Evolutionary conservation across 2,329 filamentous ascomycete species (phyloP), one percentile per base, ranked within the genome.

Genomic region (Hymenoscyphus occultus): DNA sequence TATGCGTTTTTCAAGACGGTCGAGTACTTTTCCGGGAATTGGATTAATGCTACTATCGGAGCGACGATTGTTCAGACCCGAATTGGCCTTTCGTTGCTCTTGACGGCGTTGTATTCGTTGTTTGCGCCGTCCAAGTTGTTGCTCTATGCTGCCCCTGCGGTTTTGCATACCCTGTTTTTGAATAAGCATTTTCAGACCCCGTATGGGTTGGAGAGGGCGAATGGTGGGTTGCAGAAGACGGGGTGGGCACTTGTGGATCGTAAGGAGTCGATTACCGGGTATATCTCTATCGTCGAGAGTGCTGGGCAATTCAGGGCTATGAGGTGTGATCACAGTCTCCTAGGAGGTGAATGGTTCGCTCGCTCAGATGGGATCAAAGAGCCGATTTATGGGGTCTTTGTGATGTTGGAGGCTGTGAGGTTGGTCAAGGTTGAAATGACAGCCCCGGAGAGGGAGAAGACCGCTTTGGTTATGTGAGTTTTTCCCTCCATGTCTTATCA

Each of bases 311-410:
- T 91, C 77, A 86, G 93, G 1, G 86, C 93, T 16, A 86, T 99
- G 83, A 87, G 95, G 66, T 97, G 93, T 76, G 95, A 98, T 73
- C 95, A 99, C 77, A 97, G 93, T 73, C 82, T 99, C 39, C 83
- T 99, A 1, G 95, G 95, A 51, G 95, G 95, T 42, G 91, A 97
- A 77, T 99, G 94, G 94, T 84, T 89, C 13, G 81, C 81, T 51
- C 70, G 80, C 66, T 84, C 91, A n/a, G 85, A 86, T 13, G 93
- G 97, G 76, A 83, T 92, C 19, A 85, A 86, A 12, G 95, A 99
- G 77, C 92, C 94, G 0, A 92, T 99, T 64, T 99, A 98, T 75
- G 90, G 92, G 10, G 90, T 98, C n/a, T 99, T 99, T 76, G 89
- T 92, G 32, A 96, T 97, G 84, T 85, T 99, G 1, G 95, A 99